Percentiles rank a stretch among this genome's conserved stretches.
These are phyloP conservation scores for Prillingera fragicola DNA, from an alignment of 1,284 basidiomycete species.

Conservation along the genomic window DNA sequence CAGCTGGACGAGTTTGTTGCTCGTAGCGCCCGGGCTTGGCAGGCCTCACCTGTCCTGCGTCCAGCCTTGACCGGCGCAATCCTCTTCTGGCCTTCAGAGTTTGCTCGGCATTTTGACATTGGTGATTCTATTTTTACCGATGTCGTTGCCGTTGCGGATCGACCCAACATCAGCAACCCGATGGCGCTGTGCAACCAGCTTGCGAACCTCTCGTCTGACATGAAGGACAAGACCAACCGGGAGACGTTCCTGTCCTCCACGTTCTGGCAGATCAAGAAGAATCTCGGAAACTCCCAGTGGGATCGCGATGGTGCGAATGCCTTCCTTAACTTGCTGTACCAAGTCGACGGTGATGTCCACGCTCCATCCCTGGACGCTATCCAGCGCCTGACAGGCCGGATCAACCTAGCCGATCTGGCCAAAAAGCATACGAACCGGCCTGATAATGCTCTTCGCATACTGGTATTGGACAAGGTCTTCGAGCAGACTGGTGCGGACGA, in stretches of 20 bases:
- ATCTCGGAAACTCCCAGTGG: slow-evolving; percentile 58
- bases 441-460: slow-evolving; percentile 1
- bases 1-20: slow-evolving; percentile 6
- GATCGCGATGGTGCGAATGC: slow-evolving; percentile 63
- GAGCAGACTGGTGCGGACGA: slow-evolving; percentile 12
- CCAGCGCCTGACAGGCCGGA: slow-evolving; percentile 6
- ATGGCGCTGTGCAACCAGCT: slow-evolving; percentile 21
- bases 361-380: slow-evolving; percentile 49
- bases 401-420: neutral
- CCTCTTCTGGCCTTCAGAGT: slow-evolving; percentile 27
- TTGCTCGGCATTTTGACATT: slow-evolving; percentile 9
- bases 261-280: slow-evolving; percentile 77
- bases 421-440: neutral
- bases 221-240: neutral
- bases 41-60: neutral
- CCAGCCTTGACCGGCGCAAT: slow-evolving; percentile 19
- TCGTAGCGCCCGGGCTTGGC: slow-evolving; percentile 13
- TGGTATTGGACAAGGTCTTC: slow-evolving; percentile 16
- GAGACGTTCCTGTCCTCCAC: slow-evolving; percentile 46
- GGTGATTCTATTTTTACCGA: slow-evolving; percentile 14
- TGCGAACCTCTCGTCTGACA: neutral
- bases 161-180: slow-evolving; percentile 8
- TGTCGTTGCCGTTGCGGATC: slow-evolving; percentile 7
- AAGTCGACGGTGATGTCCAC: slow-evolving; percentile 27
- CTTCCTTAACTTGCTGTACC: slow-evolving; percentile 64